Conservation (phyloP, 805 yeast genomes). For the Torulaspora maleeae region DNA sequence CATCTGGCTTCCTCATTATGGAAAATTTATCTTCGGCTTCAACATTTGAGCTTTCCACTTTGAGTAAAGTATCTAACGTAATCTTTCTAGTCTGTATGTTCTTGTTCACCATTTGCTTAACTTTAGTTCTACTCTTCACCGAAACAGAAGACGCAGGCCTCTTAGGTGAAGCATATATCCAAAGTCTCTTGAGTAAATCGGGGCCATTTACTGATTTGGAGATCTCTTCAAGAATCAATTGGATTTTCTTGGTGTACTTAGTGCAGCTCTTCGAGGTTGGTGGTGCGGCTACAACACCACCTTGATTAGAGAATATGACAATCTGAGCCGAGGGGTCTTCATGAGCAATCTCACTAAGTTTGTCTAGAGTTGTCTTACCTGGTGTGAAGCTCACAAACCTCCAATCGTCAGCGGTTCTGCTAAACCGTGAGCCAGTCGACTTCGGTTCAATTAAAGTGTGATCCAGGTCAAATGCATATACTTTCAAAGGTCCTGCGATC, state of each 20-base stretch:
- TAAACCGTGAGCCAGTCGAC: conserved; percentile 44
- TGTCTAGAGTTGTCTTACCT: conserved; percentile 17
- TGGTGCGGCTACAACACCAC: conserved; percentile 41
- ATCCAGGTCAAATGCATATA: conserved; percentile 84
- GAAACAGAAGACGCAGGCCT: conserved; percentile 37
- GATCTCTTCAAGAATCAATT: conserved; percentile 36
- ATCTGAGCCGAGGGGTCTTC: conserved; percentile 37
- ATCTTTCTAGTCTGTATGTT: not conserved
- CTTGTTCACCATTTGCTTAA: not conserved
- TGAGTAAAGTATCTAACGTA: not conserved
- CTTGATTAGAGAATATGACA: conserved; percentile 85
- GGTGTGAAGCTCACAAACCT: conserved; percentile 46
- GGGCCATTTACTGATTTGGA: conserved; percentile 27
- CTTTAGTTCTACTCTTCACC: conserved; percentile 3
- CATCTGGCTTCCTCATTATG: conserved; percentile 63
- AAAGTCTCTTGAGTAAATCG: conserved; percentile 28
- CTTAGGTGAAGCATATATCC: conserved; percentile 64
- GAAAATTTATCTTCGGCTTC: conserved; percentile 6
- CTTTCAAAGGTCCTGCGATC: conserved; percentile 23
- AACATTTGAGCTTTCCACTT: not conserved
- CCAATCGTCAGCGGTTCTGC: conserved; percentile 70
- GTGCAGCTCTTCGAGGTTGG: conserved; percentile 32
- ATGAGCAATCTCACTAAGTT: conserved; percentile 14
- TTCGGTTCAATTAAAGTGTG: conserved; percentile 67
- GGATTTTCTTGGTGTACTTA: conserved; percentile 42